Base-by-base conservation (phyloP, 1,284 basidiomycete species). In the Ustilago hordei region DNA sequence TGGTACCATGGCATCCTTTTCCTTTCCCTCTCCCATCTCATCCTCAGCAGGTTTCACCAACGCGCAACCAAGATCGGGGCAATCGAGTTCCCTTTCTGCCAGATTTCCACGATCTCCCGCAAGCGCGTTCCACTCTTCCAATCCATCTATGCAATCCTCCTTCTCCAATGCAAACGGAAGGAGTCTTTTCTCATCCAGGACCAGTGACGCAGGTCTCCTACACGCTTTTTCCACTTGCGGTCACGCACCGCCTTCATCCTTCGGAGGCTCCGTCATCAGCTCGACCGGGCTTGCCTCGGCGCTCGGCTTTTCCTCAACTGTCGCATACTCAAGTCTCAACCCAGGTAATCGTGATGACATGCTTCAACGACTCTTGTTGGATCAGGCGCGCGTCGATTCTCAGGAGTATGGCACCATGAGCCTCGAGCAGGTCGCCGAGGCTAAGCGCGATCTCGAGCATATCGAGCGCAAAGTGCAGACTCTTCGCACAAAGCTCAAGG, bases 401-500 rank as follows among this genome's bases (percentile, higher is more conserved):
- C 78, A 81, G 47, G 64, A 70, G 17, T 81, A 79, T 55, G 63
- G 64, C 35, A 53, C 65, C 12, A 64, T 81, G 57, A 61, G 58
- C 45, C 64, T 81, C 47, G 79, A 82, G 38, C 60, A 80, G 45
- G 75, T 82, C 7, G 78, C 79, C 50, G 68, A 75, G 31, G 48
- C 64, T 13, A 78, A 81, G 62, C 69, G 61, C 35, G 79, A 82
- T 34, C 64, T 82, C 54, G 74, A 69, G 43, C 75, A 69, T 17
- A 61, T 81, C 53, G 80, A 81, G 34, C 55, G 62, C 41, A 73
- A 71, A n/a, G 50, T 77, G 0, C 55, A 63, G 35, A 69, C 61
- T 34, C 58, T 79, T 2, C 72, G 74, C 53, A 66, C 64, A 45
- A 82, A 82, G 57, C 73, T 82, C 60, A 78, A 78, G 41, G 80